Conservation (phyloP, 176 grass and related monocot species). For the Poa annua region DNA sequence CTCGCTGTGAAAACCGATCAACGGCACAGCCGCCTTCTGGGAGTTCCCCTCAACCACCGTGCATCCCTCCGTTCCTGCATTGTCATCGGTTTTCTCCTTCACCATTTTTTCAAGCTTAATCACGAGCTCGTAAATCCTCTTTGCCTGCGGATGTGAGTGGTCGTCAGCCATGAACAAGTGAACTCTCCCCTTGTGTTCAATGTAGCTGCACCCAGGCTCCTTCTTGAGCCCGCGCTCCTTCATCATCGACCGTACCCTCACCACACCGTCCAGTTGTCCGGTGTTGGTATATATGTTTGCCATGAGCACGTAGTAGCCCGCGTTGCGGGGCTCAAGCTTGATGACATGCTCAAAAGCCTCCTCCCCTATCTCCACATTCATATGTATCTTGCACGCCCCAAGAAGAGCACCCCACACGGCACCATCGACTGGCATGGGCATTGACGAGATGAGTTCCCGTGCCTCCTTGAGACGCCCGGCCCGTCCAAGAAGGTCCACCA, state of each 20-base stretch:
- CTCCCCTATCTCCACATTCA: slow-evolving; percentile 53
- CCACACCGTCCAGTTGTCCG: slow-evolving; percentile 42
- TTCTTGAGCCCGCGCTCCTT: slow-evolving; percentile 65
- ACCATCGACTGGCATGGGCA: slow-evolving; percentile 59
- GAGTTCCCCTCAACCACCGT: not conserved
- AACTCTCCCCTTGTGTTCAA: slow-evolving; percentile 57
- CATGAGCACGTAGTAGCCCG: slow-evolving; percentile 72
- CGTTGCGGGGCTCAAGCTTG: slow-evolving; percentile 59
- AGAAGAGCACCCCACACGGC: slow-evolving; percentile 76
- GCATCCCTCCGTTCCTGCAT: not conserved
- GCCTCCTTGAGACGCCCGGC: slow-evolving; percentile 58
- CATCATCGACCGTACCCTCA: slow-evolving; percentile 60
- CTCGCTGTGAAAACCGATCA: slow-evolving; percentile 67
- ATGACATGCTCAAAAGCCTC: slow-evolving; percentile 55
- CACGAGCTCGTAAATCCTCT: slow-evolving; percentile 61
- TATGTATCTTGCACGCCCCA: slow-evolving; percentile 81
- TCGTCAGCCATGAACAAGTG: slow-evolving; percentile 88
- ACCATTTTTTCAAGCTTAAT: slow-evolving; percentile 55
- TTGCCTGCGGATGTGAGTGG: slow-evolving; percentile 64
- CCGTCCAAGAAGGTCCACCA: slow-evolving; percentile 74
- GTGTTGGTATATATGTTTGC: slow-evolving; percentile 69
- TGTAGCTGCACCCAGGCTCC: slow-evolving; percentile 72
- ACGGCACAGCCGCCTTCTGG: not conserved
- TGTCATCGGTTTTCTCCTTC: slow-evolving; percentile 25
- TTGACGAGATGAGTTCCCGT: slow-evolving; percentile 55